Conservation (phyloP, 148 eudicot genomes). For the Oxyria digyna region DNA sequence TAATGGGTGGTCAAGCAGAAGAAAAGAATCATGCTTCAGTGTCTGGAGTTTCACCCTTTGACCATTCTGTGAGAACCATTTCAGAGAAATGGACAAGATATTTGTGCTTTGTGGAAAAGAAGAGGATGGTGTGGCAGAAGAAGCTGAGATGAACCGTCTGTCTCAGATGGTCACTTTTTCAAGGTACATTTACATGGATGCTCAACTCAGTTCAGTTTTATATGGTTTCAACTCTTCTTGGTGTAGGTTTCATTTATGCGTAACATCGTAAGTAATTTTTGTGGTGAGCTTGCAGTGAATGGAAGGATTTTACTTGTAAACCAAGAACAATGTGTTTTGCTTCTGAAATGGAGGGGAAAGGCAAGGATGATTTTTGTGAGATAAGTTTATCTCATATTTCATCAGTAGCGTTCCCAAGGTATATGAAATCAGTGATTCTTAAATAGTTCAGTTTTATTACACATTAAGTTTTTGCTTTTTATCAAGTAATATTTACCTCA, state of each 20-base stretch:
- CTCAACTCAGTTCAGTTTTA: not conserved
- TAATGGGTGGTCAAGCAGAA: not conserved
- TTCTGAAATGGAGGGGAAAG: conserved; percentile 24
- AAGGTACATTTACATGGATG: conserved; percentile 25
- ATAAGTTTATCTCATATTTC: conserved; percentile 61
- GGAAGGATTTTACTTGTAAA: conserved; percentile 54
- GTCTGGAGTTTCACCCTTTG: conserved; percentile 34
- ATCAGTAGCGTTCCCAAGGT: conserved; percentile 16
- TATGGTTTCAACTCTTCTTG: not conserved
- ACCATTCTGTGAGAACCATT: conserved; percentile 49
- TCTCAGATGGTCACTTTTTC: conserved; percentile 47
- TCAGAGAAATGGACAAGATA: conserved; percentile 33
- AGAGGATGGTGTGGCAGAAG: conserved; percentile 18
- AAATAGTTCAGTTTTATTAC: not conserved
- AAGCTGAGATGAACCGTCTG: conserved; percentile 33
- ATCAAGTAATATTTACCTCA: not conserved
- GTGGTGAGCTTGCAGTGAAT: conserved; percentile 41
- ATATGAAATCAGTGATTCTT: not conserved
- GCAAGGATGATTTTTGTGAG: conserved; percentile 23
- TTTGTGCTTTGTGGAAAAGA: conserved; percentile 31
- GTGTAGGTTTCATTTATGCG: not conserved
- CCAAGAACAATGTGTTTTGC: conserved; percentile 49
- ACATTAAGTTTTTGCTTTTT: not conserved
- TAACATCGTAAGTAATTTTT: not conserved
- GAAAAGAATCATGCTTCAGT: conserved; percentile 16